These are phyloP conservation scores for Starmerella asiatica DNA, from an alignment of 805 yeast species.

Conservation along the genomic window DNA sequence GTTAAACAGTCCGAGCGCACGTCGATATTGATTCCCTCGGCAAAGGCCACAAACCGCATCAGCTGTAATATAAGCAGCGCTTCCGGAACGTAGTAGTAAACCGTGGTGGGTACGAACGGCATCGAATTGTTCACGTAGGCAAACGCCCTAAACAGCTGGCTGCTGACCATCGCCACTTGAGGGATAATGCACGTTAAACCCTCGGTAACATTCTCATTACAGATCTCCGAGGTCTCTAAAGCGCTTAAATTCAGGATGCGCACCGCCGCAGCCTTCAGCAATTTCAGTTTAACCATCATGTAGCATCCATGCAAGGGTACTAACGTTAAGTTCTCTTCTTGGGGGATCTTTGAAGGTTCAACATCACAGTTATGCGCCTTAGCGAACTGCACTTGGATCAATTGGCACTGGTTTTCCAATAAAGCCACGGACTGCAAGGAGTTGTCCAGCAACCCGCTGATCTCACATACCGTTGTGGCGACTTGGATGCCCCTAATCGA, in stretches of 20 bases:
- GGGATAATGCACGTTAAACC: constrained; percentile 2
- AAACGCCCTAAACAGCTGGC: constrained; percentile 13
- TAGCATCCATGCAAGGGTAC: constrained; percentile 8
- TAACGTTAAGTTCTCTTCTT: constrained; percentile 4
- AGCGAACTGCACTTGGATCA: constrained; percentile 4
- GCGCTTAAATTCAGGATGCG: constrained; percentile 6
- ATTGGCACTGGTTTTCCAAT: constrained; percentile 2
- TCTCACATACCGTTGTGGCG: constrained; percentile 5
- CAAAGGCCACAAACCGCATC: constrained; percentile 18
- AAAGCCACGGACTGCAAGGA: constrained; percentile 3
- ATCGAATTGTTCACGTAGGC: constrained; percentile 6
- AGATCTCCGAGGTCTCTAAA: background rate
- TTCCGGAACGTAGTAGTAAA: constrained; percentile 13
- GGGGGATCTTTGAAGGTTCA: constrained; percentile 1
- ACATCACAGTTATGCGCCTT: background rate
- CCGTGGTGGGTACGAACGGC: constrained; percentile 10
- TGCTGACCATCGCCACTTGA: constrained; percentile 8
- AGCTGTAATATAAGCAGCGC: constrained; percentile 13
- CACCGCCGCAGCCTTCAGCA: constrained; percentile 6
- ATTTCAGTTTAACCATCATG: constrained; percentile 6
- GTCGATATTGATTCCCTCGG: constrained; percentile 19
- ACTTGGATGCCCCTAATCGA: constrained; percentile 1
- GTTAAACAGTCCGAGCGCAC: constrained; percentile 22
- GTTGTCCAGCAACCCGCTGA: constrained; percentile 3
- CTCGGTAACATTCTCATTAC: background rate